Conservation (phyloP, 306 rosid species). For the Sicyos edulis region DNA sequence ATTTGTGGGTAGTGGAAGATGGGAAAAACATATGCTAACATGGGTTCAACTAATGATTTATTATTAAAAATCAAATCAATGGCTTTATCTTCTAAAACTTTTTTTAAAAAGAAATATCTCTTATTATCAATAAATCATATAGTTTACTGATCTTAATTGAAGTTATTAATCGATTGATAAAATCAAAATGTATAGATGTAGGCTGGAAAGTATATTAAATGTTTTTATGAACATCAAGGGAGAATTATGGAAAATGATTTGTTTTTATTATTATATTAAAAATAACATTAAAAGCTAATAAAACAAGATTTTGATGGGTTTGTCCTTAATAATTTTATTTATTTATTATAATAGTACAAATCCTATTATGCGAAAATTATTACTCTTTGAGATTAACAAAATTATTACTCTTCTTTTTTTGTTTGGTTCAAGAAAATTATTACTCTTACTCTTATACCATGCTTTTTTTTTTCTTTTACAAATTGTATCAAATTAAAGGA, state of each 20-base stretch:
- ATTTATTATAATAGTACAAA: not conserved
- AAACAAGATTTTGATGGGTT: not conserved
- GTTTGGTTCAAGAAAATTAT: too few species aligned
- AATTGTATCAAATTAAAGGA: not conserved
- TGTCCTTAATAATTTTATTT: too few species aligned
- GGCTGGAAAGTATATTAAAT: too few species aligned
- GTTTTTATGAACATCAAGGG: not conserved
- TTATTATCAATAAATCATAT: not conserved
- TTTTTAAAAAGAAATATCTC: not conserved
- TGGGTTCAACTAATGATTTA: constrained; percentile 14
- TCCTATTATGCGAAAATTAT: not conserved
- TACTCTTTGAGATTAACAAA: too few species aligned
- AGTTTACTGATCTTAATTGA: too few species aligned
- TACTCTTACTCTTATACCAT: not conserved
- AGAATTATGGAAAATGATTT: too few species aligned
- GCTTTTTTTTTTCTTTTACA: not conserved
- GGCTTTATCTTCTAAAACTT: not conserved
- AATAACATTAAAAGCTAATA: not conserved
- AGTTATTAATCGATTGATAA: too few species aligned
- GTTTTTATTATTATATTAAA: too few species aligned
- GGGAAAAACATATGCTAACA: constrained; percentile 6
- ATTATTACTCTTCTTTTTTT: too few species aligned
- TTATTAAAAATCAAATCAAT: not conserved
- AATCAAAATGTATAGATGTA: too few species aligned
- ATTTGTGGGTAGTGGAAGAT: not conserved